Percentiles rank a stretch among this genome's conserved stretches.
phyloP scores from a whole-genome alignment of 768 basidiomycete species.

The Russula sp. region DNA sequence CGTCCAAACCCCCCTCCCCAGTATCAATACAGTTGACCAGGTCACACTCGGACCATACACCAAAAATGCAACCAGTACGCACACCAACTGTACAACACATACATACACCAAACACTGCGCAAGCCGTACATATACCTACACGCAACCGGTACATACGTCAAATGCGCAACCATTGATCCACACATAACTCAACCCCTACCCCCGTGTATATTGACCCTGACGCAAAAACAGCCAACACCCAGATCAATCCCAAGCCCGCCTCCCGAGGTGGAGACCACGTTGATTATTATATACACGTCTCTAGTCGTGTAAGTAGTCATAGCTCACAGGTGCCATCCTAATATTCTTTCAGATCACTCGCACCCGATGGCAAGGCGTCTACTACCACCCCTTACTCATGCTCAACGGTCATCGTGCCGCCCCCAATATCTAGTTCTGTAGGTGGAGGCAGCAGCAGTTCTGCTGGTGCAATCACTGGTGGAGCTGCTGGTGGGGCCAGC shows the following conservation, averaged over 20 bases:
- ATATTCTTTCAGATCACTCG: constrained; percentile 6
- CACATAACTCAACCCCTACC: too few species aligned
- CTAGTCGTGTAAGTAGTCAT: not conserved
- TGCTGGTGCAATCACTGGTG: constrained; percentile 30
- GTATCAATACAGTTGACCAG: too few species aligned
- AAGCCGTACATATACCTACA: too few species aligned
- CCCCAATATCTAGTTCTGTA: constrained; percentile 18
- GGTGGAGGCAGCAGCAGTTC: constrained; percentile 5
- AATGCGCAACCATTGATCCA: too few species aligned
- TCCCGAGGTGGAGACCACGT: not conserved
- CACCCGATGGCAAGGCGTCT: constrained; percentile 5
- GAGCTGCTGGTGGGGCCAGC: constrained; percentile 28
- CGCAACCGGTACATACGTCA: too few species aligned
- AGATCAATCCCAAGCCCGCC: not conserved
- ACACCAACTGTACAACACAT: too few species aligned
- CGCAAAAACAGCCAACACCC: not conserved
- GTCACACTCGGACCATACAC: too few species aligned
- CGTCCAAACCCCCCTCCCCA: too few species aligned
- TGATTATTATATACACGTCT: constrained; percentile 1
- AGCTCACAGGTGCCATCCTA: not conserved
- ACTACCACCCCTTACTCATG: constrained; percentile 14
- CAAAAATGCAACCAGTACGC: too few species aligned
- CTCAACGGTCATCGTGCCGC: constrained; percentile 22
- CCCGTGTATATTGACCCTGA: too few species aligned
- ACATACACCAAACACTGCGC: too few species aligned